A percentile compares a stretch with the other conserved stretches of the same genome.
Conservation (phyloP, 768 basidiomycete species). For the Pholiota conissans region DNA sequence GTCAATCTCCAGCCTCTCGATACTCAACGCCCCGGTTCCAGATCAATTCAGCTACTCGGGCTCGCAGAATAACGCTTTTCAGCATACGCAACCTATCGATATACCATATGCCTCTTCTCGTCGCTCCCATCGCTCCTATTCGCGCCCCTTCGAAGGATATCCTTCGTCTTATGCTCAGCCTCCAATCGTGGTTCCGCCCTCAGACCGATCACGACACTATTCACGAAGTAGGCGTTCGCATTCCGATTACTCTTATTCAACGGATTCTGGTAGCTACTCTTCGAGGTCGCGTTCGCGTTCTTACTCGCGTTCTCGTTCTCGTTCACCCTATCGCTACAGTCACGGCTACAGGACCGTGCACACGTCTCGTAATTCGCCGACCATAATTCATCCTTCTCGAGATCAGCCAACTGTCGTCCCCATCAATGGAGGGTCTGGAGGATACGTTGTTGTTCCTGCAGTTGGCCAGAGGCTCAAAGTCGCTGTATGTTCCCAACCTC, state of each 20-base stretch:
- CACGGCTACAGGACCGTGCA: slow-evolving; percentile 4
- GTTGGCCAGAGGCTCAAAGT: slow-evolving; percentile 21
- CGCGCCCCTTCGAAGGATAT: not conserved
- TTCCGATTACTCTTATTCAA: not conserved
- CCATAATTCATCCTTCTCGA: slow-evolving; percentile 11
- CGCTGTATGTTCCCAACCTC: slow-evolving; percentile 10
- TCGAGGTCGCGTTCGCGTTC: not conserved
- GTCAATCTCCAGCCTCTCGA: not conserved
- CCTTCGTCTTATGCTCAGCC: not conserved
- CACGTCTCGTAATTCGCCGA: not conserved
- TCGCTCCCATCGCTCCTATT: slow-evolving; percentile 2
- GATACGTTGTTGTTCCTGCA: slow-evolving; percentile 19
- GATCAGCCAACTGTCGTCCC: slow-evolving; percentile 16
- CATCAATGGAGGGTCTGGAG: slow-evolving; percentile 15
- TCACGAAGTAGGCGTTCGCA: not conserved
- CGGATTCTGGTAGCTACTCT: slow-evolving; percentile 3
- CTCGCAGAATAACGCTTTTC: not conserved
- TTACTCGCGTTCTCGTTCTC: not conserved
- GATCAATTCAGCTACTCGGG: not conserved
- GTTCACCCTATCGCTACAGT: not conserved
- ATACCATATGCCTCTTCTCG: not conserved
- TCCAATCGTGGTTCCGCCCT: not conserved
- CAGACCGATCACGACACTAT: not conserved
- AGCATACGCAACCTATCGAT: not conserved
- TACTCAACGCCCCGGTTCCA: not conserved